A percentile compares a stretch with the other conserved stretches of the same genome.
These are phyloP conservation scores for Radiomyces spectabilis DNA, from an alignment of 192 early-diverging fungal species.

Conservation along the genomic window DNA sequence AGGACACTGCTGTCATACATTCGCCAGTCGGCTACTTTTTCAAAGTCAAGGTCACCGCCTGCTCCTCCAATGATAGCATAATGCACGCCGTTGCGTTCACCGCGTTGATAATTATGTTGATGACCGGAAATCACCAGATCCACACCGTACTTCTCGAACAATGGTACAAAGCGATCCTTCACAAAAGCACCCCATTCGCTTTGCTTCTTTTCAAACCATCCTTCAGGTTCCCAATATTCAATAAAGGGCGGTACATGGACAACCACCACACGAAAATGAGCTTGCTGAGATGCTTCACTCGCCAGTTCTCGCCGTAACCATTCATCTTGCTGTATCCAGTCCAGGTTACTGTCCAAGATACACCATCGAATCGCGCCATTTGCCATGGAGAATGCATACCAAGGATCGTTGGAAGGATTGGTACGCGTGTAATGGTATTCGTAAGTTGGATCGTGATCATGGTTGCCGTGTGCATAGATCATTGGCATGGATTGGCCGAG, in stretches of 20 bases:
- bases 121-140: slow-evolving; percentile 73
- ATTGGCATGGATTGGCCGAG: slow-evolving; percentile 51
- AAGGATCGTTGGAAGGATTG: slow-evolving; percentile 36
- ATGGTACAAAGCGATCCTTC: slow-evolving; percentile 50
- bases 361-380: slow-evolving; percentile 48
- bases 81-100: slow-evolving; percentile 39
- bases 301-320: slow-evolving; percentile 55
- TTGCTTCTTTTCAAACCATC: slow-evolving; percentile 59
- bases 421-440: slow-evolving; percentile 40
- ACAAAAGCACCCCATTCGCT: slow-evolving; percentile 68
- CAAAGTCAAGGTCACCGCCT: slow-evolving; percentile 54
- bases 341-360: slow-evolving; percentile 62
- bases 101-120: slow-evolving; percentile 73
- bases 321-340: slow-evolving; percentile 47
- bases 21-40: slow-evolving; percentile 53
- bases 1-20: slow-evolving; percentile 49
- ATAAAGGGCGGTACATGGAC: slow-evolving; percentile 71
- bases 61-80: slow-evolving; percentile 73
- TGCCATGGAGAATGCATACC: slow-evolving; percentile 51
- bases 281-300: slow-evolving; percentile 40
- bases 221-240: slow-evolving; percentile 66
- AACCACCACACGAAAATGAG: slow-evolving; percentile 55
- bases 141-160: slow-evolving; percentile 58
- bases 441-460: slow-evolving; percentile 54
- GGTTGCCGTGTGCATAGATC: slow-evolving; percentile 71